A percentile compares a stretch with the other conserved stretches of the same genome.
Conservation (phyloP, 208 protist genomes). For the Naegleria fowleri region DNA sequence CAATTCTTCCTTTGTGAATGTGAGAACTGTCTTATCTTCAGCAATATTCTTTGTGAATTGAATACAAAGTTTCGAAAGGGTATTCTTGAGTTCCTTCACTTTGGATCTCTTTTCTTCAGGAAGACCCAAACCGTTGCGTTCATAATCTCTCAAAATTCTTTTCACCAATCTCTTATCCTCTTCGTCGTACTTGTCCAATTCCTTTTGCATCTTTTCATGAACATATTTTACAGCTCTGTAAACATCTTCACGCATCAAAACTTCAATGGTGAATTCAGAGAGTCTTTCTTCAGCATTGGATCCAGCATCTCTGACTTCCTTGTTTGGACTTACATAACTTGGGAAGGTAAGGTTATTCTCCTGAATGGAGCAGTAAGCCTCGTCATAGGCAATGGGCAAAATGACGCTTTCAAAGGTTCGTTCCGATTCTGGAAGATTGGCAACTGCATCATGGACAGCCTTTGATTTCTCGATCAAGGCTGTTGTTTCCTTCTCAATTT, state of each 20-base stretch:
- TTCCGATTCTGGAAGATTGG: neutral
- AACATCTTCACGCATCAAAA: slow-evolving; percentile 32
- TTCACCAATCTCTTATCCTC: slow-evolving; percentile 34
- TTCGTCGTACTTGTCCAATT: neutral
- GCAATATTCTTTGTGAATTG: slow-evolving; percentile 50
- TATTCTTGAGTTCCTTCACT: slow-evolving; percentile 15
- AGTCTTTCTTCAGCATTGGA: slow-evolving; percentile 11
- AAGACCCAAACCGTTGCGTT: slow-evolving; percentile 28
- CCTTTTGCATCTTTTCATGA: neutral
- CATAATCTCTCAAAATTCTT: slow-evolving; percentile 31
- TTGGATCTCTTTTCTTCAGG: neutral
- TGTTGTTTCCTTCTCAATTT: neutral
- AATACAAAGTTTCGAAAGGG: slow-evolving; percentile 34
- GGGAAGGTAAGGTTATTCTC: slow-evolving; percentile 25
- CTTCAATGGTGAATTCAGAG: slow-evolving; percentile 25
- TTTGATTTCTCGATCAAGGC: slow-evolving; percentile 10
- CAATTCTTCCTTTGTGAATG: slow-evolving; percentile 23
- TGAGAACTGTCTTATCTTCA: slow-evolving; percentile 50
- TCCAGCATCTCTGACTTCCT: slow-evolving; percentile 27
- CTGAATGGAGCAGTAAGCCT: neutral
- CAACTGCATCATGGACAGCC: neutral
- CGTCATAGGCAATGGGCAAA: neutral
- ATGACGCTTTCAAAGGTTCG: neutral
- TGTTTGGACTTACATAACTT: slow-evolving; percentile 11
- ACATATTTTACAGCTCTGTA: slow-evolving; percentile 16